Conservation (phyloP, 2,329 filamentous ascomycete species). For the Plenodomus biglobosus region DNA sequence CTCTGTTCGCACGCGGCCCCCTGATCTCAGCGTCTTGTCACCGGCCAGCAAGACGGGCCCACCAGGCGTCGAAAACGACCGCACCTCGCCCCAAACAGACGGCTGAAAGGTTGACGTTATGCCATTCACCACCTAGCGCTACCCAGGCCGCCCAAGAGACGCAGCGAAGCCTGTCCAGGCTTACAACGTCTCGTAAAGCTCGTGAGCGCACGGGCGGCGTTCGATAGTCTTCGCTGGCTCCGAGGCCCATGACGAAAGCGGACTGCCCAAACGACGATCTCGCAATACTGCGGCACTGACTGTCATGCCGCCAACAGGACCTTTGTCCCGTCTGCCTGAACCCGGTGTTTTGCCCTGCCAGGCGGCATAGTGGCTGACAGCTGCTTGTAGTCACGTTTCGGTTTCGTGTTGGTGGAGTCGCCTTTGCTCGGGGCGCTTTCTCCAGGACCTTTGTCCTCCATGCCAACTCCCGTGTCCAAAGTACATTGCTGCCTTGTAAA, state of each 20-base stretch:
- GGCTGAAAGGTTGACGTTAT: constrained; percentile 24
- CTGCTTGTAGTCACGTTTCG: constrained; percentile 35
- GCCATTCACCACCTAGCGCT: constrained; percentile 21
- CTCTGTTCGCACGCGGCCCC: constrained; percentile 4
- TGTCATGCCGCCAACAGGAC: constrained; percentile 32
- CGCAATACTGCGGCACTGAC: constrained; percentile 36
- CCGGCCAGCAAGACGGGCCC: constrained; percentile 7
- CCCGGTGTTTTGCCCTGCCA: constrained; percentile 22
- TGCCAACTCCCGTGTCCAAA: constrained; percentile 14
- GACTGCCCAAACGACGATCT: constrained; percentile 34
- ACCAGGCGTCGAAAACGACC: constrained; percentile 22
- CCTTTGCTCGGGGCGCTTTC: constrained; percentile 18
- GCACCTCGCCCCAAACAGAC: constrained; percentile 32
- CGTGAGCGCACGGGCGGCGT: constrained; percentile 37
- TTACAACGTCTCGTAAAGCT: constrained; percentile 37
- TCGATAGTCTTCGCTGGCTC: constrained; percentile 39
- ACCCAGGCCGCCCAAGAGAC: constrained; percentile 9
- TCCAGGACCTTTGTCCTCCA: constrained; percentile 18
- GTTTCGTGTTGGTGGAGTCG: constrained; percentile 36
- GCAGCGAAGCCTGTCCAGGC: constrained; percentile 24
- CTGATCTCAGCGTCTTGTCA: constrained; percentile 15
- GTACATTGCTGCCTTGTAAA: constrained; percentile 4
- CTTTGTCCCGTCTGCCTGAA: constrained; percentile 28
- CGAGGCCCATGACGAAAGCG: constrained; percentile 39
- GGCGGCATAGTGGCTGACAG: constrained; percentile 21